Conservation (phyloP, 2,329 filamentous ascomycete genomes). For the Neopestalotiopsis rosae region DNA sequence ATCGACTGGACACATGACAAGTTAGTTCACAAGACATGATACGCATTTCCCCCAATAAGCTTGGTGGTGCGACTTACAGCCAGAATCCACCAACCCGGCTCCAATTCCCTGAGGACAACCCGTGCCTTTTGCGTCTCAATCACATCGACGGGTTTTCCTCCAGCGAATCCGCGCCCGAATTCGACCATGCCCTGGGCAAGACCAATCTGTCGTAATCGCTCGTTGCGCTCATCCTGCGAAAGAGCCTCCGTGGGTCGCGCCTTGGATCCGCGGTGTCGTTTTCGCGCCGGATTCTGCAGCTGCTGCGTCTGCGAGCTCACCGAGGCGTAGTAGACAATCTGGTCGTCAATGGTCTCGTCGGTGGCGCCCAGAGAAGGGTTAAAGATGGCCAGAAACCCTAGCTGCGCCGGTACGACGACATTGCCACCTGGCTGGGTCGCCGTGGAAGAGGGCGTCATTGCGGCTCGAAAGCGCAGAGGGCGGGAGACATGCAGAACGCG, state of each 20-base stretch:
- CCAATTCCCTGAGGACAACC: constrained; percentile 84
- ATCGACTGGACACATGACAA: constrained; percentile 63
- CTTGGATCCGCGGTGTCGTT: constrained; percentile 47
- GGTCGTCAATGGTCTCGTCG: constrained; percentile 76
- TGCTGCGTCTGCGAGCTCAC: constrained; percentile 49
- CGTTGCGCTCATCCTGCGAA: constrained; percentile 75
- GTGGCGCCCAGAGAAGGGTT: constrained; percentile 71
- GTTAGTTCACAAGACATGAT: background rate
- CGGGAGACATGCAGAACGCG: constrained; percentile 2
- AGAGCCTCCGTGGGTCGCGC: constrained; percentile 48
- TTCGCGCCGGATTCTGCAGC: constrained; percentile 45
- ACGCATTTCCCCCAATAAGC: background rate
- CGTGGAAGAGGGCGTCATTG: constrained; percentile 17
- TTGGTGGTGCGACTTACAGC: constrained; percentile 63
- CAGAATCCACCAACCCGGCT: constrained; percentile 93
- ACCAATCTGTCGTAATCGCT: constrained; percentile 89
- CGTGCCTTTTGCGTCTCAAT: constrained; percentile 91
- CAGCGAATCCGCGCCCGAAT: constrained; percentile 88
- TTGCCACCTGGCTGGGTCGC: constrained; percentile 25
- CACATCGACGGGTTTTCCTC: constrained; percentile 76
- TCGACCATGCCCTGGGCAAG: constrained; percentile 96
- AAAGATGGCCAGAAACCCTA: constrained; percentile 93
- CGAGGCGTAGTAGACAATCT: constrained; percentile 94
- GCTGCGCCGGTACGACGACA: constrained; percentile 73
- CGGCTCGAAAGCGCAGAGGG: background rate